Conservation (phyloP, 306 rosid genomes). For the Cucumis cinereus region DNA sequence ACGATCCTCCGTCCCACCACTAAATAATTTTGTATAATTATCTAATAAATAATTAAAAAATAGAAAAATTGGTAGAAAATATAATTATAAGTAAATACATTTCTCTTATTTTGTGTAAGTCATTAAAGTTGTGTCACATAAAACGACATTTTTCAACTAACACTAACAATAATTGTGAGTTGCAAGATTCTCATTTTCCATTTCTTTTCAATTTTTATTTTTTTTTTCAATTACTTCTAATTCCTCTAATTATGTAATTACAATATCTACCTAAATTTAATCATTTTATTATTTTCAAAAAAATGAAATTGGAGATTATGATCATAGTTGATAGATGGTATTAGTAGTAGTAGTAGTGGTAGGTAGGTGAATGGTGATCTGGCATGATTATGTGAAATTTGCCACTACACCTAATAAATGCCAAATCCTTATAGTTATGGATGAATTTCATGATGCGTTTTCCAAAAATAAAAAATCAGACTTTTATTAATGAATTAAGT, state of each 20-base stretch:
- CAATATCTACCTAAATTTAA: too few species aligned
- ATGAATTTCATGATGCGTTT: not conserved
- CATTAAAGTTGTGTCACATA: not conserved
- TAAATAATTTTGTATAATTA: too few species aligned
- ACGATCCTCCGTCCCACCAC: not conserved
- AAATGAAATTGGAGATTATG: too few species aligned
- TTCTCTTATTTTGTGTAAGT: not conserved
- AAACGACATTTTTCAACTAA: conserved; percentile 4
- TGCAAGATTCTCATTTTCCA: not conserved
- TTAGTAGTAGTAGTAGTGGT: not conserved
- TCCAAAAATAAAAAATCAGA: not conserved
- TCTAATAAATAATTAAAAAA: too few species aligned
- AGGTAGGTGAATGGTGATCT: not conserved
- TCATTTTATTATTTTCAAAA: too few species aligned
- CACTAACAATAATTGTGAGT: not conserved
- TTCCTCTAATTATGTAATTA: too few species aligned
- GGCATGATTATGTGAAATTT: not conserved
- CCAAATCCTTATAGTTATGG: not conserved
- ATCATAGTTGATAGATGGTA: too few species aligned
- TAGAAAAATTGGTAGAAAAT: not conserved
- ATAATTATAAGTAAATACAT: not conserved
- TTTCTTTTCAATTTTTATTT: too few species aligned
- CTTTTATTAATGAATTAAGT: not conserved
- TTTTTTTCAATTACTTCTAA: too few species aligned
- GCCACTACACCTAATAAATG: not conserved